Evolutionary conservation across 129 eudicot genomes (phyloP).

Genomic region (Ambrosia trifida): DNA sequence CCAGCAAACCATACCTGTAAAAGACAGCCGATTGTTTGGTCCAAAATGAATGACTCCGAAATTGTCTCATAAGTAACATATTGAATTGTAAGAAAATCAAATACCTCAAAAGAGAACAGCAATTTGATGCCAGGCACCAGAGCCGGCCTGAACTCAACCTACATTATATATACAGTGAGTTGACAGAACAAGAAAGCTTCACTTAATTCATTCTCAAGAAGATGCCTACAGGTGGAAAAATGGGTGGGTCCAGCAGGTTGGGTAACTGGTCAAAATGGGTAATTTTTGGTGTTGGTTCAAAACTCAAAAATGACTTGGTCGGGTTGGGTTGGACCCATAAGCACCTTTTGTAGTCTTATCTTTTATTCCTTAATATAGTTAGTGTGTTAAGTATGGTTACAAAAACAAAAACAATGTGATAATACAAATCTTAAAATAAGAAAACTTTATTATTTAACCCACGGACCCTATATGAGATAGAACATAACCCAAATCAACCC

Average conservation of each 20-base stretch:
- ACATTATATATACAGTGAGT: constrained; percentile 21
- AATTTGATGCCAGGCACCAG: constrained; percentile 54
- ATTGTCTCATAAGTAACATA: constrained; percentile 18
- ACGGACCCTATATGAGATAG: neutral
- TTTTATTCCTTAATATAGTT: neutral
- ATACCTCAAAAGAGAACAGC: constrained; percentile 74
- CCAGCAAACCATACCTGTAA: constrained; percentile 84
- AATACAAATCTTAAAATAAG: neutral
- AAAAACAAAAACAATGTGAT: neutral
- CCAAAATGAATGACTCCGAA: constrained; percentile 4
- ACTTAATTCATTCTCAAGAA: neutral
- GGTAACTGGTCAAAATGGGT: neutral
- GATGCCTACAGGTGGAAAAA: neutral
- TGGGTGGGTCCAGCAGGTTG: neutral
- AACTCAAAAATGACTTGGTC: neutral
- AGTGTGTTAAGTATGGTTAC: neutral
- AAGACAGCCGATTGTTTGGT: constrained; percentile 48
- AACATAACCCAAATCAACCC: neutral
- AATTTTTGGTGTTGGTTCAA: neutral
- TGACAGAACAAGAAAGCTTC: neutral
- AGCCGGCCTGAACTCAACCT: constrained; percentile 76
- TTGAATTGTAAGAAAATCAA: neutral
- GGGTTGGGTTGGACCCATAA: neutral
- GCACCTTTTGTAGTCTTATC: neutral
- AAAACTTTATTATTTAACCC: neutral